Evolutionary conservation across 2,329 filamentous ascomycete genomes (phyloP).

Genomic region (Albifimbria verrucaria): DNA sequence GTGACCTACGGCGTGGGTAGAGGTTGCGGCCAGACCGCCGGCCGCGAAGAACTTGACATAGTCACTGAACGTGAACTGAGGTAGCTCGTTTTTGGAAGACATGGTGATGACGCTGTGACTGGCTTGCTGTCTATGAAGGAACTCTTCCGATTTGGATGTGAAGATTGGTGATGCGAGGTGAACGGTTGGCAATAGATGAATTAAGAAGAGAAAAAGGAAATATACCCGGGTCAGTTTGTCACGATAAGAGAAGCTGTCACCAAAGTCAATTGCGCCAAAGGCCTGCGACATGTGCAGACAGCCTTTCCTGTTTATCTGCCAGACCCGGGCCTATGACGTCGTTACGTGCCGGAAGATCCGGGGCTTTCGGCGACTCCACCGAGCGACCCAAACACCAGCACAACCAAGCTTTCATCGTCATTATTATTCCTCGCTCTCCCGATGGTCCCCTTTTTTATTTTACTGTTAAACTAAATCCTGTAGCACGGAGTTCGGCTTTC

Average conservation of each 20-base stretch:
- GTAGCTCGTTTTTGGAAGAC: slow-evolving; percentile 29
- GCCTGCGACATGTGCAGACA: no score
- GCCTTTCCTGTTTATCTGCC: no score
- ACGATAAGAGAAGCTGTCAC: no score
- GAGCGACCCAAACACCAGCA: neutral
- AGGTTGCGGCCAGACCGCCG: slow-evolving; percentile 49
- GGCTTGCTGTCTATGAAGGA: neutral
- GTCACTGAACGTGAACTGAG: slow-evolving; percentile 38
- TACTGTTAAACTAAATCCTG: no score
- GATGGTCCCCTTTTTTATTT: no score
- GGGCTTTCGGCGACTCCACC: neutral
- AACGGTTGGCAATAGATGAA: neutral
- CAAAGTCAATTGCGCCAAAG: no score
- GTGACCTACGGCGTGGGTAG: slow-evolving; percentile 45
- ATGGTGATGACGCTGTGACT: no score
- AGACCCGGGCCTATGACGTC: no score
- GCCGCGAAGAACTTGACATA: slow-evolving; percentile 53
- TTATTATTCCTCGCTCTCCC: no score
- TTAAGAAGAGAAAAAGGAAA: no score
- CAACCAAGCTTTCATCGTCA: neutral
- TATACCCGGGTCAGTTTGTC: no score
- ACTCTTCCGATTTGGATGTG: neutral
- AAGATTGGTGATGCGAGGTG: neutral
- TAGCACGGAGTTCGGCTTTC: no score
- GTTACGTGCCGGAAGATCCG: neutral